A percentile compares a stretch with the other conserved stretches of the same genome.
Conservation (phyloP, 176 grass and related monocot species). For the Phoenix roebelenii region DNA sequence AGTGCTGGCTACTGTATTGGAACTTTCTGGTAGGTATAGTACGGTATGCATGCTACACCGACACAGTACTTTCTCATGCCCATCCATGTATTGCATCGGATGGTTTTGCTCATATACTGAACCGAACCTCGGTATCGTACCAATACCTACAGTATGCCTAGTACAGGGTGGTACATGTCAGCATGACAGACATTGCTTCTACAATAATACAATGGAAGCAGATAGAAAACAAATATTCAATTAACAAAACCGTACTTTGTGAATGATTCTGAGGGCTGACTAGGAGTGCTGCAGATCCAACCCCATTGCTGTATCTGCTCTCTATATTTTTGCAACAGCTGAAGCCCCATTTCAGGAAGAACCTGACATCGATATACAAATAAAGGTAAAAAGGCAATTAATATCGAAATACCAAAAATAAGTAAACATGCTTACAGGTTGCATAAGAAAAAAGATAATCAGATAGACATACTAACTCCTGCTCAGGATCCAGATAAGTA, state of each 20-base stretch:
- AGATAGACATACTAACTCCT: conserved; percentile 59
- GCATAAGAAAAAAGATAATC: conserved; percentile 5
- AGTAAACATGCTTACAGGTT: no score
- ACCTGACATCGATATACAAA: conserved; percentile 29
- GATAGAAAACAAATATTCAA: not conserved
- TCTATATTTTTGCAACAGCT: conserved; percentile 73
- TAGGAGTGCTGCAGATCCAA: conserved; percentile 54
- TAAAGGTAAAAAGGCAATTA: not conserved
- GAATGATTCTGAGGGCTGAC: conserved; percentile 49
- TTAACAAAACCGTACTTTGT: conserved; percentile 41
- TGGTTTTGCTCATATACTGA: no score
- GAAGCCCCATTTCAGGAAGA: conserved; percentile 85
- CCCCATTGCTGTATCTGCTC: conserved; percentile 88
- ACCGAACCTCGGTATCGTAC: no score
- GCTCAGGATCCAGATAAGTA: conserved; percentile 59
- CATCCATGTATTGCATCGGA: no score
- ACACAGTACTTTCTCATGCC: no score
- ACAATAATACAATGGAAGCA: not conserved
- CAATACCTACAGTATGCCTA: no score
- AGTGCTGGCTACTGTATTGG: no score
- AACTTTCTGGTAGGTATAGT: no score
- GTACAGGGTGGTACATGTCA: no score
- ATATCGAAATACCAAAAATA: not conserved
- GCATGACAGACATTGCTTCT: no score
- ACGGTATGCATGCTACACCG: no score